Percentiles rank a stretch among this genome's conserved stretches.
Evolutionary conservation across 2,329 filamentous ascomycete species (phyloP).

Genomic region (Epichloe baconii): DNA sequence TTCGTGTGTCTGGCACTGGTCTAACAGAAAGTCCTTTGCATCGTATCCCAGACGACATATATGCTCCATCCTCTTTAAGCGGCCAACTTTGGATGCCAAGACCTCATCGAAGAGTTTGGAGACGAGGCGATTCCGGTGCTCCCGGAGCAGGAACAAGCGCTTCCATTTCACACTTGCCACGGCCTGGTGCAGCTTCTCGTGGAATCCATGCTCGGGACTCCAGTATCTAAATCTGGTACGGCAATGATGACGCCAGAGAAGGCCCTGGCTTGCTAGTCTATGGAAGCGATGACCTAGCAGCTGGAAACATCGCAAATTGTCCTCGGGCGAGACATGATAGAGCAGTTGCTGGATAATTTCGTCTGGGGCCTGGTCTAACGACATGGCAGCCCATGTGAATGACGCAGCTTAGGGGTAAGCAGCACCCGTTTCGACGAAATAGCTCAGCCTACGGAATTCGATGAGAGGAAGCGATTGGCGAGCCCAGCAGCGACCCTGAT

Average conservation of each 20-base stretch:
- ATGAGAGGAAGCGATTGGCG: slow-evolving; percentile 3
- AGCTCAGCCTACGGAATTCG: not conserved
- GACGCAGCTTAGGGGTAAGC: not conserved
- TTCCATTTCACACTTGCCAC: slow-evolving; percentile 62
- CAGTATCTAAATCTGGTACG: slow-evolving; percentile 57
- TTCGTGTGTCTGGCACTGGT: slow-evolving; percentile 47
- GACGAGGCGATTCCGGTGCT: slow-evolving; percentile 37
- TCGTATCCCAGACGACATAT: slow-evolving; percentile 71
- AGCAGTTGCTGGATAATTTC: slow-evolving; percentile 78
- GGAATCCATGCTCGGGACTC: slow-evolving; percentile 51
- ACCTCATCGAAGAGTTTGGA: slow-evolving; percentile 51
- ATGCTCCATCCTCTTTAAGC: slow-evolving; percentile 54
- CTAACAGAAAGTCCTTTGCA: slow-evolving; percentile 70
- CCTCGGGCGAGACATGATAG: slow-evolving; percentile 43
- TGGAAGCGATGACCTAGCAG: slow-evolving; percentile 50
- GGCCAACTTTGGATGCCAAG: slow-evolving; percentile 54
- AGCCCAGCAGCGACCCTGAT: not conserved
- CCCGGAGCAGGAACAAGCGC: slow-evolving; percentile 45
- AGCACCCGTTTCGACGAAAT: not conserved
- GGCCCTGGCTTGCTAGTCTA: slow-evolving; percentile 52
- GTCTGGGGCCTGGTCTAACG: slow-evolving; percentile 50
- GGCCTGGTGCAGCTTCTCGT: slow-evolving; percentile 37
- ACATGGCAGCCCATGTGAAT: slow-evolving; percentile 16
- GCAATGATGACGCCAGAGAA: slow-evolving; percentile 75
- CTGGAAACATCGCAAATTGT: slow-evolving; percentile 36